Conservation (phyloP, 495 filamentous ascomycete genomes). For the Lineolata rhizophorae region DNA sequence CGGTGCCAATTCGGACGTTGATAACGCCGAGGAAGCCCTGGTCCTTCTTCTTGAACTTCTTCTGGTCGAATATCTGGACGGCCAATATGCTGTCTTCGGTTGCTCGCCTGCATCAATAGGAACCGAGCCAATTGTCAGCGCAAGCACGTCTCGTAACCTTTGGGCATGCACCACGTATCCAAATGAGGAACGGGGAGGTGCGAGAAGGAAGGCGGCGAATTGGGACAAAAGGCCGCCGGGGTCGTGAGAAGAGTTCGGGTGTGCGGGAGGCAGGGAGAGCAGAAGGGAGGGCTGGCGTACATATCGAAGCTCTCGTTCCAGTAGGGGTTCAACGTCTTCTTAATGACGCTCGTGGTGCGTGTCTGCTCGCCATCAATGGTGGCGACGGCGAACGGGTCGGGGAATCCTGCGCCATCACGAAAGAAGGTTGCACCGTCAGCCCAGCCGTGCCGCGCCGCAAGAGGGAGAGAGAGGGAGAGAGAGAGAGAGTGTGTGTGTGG, state of each 20-base stretch:
- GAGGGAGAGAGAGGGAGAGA: too few relatives aligned
- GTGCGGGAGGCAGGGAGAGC: background rate
- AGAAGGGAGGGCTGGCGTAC: slow-evolving; percentile 28
- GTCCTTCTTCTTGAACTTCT: slow-evolving; percentile 99
- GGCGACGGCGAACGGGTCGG: slow-evolving; percentile 93
- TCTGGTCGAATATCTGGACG: slow-evolving; percentile 97
- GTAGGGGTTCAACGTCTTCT: slow-evolving; percentile 92
- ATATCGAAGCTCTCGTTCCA: slow-evolving; percentile 99
- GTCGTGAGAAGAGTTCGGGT: too few relatives aligned
- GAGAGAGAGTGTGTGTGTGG: slow-evolving; percentile 12
- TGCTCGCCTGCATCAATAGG: slow-evolving; percentile 57
- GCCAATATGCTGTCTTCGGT: slow-evolving; percentile 90
- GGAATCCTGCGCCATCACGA: too few relatives aligned
- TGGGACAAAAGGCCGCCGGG: too few relatives aligned
- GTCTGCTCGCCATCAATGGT: slow-evolving; percentile 95
- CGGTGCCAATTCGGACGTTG: slow-evolving; percentile 83
- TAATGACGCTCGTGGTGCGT: slow-evolving; percentile 83
- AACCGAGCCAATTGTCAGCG: too few relatives aligned
- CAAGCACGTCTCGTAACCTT: too few relatives aligned
- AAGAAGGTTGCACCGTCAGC: too few relatives aligned
- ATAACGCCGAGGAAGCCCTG: slow-evolving; percentile 96
- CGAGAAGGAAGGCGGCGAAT: too few relatives aligned
- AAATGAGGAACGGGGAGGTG: too few relatives aligned
- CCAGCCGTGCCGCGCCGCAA: too few relatives aligned
- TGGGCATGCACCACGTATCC: too few relatives aligned